phyloP scores from a whole-genome alignment of 148 eudicot species.

The Fagopyrum tataricum region DNA sequence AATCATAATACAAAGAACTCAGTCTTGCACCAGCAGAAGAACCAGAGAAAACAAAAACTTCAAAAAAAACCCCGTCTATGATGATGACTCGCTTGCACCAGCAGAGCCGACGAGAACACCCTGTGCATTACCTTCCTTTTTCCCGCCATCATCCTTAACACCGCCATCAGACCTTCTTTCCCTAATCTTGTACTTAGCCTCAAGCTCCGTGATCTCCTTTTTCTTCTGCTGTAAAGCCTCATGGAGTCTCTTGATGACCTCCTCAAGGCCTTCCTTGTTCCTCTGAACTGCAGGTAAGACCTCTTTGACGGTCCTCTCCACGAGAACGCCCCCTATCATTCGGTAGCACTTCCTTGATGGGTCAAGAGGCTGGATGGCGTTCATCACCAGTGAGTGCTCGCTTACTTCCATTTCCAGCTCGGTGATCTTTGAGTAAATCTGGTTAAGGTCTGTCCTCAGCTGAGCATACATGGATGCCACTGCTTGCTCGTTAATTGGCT shows the following conservation, averaged over 20 bases:
- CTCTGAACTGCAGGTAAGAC: slow-evolving; percentile 86
- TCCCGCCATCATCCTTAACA: slow-evolving; percentile 44
- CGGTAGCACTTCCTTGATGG: slow-evolving; percentile 79
- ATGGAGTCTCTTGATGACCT: slow-evolving; percentile 66
- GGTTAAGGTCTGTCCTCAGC: slow-evolving; percentile 77
- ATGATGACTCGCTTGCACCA: slow-evolving; percentile 31
- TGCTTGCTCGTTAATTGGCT: slow-evolving; percentile 79
- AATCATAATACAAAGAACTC: not conserved
- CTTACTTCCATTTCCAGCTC: slow-evolving; percentile 96
- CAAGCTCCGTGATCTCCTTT: slow-evolving; percentile 71
- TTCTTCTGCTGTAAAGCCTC: slow-evolving; percentile 80
- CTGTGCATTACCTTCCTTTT: slow-evolving; percentile 83
- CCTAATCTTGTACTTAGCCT: slow-evolving; percentile 74
- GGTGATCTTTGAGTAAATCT: slow-evolving; percentile 78
- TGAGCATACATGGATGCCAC: slow-evolving; percentile 65
- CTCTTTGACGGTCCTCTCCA: slow-evolving; percentile 84
- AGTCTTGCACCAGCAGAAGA: not conserved
- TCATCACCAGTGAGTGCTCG: slow-evolving; percentile 78
- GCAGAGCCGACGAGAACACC: slow-evolving; percentile 96
- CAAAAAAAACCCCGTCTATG: slow-evolving; percentile 3
- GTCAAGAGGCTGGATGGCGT: slow-evolving; percentile 81
- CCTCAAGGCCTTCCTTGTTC: slow-evolving; percentile 84
- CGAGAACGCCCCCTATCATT: slow-evolving; percentile 92
- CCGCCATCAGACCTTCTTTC: slow-evolving; percentile 61
- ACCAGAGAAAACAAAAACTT: not conserved